Conservation (phyloP, 441 rosid genomes). For the Croton setiger region DNA sequence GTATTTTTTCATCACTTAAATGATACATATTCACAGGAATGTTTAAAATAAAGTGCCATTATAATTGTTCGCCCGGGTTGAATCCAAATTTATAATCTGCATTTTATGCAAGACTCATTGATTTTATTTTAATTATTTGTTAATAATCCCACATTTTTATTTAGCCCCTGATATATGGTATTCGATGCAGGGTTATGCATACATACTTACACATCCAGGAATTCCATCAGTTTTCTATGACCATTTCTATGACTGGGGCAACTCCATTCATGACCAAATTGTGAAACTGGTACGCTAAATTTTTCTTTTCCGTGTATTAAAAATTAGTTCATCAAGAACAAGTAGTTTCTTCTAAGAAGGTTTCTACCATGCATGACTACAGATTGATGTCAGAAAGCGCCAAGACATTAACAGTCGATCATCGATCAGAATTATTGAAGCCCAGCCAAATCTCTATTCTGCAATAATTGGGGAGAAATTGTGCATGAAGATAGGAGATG, state of each 20-base stretch:
- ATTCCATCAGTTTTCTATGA: conserved; percentile 82
- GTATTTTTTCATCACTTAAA: conserved; percentile 34
- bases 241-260: conserved; percentile 77
- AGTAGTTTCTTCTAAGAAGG: not conserved
- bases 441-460: conserved; percentile 64
- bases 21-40: not conserved
- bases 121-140: not conserved
- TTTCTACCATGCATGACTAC: conserved; percentile 15
- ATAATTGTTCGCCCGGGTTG: not conserved
- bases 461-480: conserved; percentile 72
- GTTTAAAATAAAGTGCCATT: no score
- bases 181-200: conserved; percentile 68
- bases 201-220: conserved; percentile 89
- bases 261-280: conserved; percentile 64
- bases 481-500: conserved; percentile 84
- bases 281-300: conserved; percentile 56
- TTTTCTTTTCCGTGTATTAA: conserved; percentile 4
- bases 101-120: not conserved
- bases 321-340: not conserved
- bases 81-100: not conserved
- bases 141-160: not conserved
- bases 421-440: conserved; percentile 56
- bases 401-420: conserved; percentile 71
- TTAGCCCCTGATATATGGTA: not conserved
- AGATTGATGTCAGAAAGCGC: conserved; percentile 67